phyloP scores from a whole-genome alignment of 2,329 filamentous ascomycete genomes.

The Phialophora tarda region DNA sequence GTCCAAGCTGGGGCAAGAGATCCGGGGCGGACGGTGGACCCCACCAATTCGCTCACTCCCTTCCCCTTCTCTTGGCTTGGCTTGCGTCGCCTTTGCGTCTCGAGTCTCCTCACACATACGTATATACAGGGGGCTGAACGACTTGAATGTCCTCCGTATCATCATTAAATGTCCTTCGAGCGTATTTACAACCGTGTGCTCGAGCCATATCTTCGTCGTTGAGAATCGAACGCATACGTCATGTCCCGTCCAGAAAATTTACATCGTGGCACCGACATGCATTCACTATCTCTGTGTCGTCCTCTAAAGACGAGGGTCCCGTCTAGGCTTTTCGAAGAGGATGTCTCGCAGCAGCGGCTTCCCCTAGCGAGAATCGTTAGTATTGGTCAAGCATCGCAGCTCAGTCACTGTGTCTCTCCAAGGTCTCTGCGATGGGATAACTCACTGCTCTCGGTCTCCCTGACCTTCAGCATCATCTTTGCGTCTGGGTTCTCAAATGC shows the following conservation, averaged over 20 bases:
- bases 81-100: not conserved
- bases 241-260: not conserved
- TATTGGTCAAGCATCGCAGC: not conserved
- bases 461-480: constrained; percentile 29
- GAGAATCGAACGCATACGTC: not conserved
- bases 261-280: not conserved
- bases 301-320: not conserved
- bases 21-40: not conserved
- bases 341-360: constrained; percentile 21
- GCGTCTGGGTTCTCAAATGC: constrained; percentile 16
- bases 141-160: not conserved
- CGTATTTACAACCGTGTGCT: not conserved
- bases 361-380: constrained; percentile 17
- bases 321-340: constrained; percentile 25
- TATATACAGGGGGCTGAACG: not conserved
- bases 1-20: not conserved
- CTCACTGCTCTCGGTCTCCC: constrained; percentile 28
- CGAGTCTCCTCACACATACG: not conserved
- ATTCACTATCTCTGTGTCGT: not conserved
- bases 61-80: not conserved
- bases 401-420: not conserved
- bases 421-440: constrained; percentile 5
- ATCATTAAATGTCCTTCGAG: not conserved
- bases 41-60: not conserved
- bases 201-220: not conserved